Percentiles rank a stretch among this genome's conserved stretches.
phyloP scores from a whole-genome alignment of 2,329 filamentous ascomycete genomes.

The Phyllosticta citrichinensis region DNA sequence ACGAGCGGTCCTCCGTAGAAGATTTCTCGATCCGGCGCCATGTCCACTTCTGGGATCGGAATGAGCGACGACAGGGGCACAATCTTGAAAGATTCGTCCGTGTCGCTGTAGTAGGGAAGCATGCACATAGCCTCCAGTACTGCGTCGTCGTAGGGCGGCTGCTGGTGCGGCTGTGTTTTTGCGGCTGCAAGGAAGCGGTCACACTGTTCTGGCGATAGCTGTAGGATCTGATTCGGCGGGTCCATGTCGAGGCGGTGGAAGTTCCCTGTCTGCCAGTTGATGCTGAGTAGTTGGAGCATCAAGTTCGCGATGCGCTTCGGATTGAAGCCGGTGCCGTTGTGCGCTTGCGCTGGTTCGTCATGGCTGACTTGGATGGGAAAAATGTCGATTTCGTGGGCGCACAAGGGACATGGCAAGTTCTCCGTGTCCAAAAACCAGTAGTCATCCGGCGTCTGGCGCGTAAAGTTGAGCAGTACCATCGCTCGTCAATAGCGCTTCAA shows the following conservation, averaged over 20 bases:
- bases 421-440: neutral
- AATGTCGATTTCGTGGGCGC: neutral
- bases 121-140: neutral
- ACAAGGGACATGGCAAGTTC: neutral
- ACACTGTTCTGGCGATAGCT: neutral
- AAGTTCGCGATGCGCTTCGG: neutral
- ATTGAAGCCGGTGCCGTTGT: neutral
- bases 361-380: neutral
- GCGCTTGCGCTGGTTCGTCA: neutral
- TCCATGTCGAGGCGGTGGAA: neutral
- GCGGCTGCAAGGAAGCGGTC: neutral
- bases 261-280: neutral
- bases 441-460: neutral
- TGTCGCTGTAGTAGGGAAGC: neutral
- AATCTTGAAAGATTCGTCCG: neutral
- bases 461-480: neutral
- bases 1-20: neutral
- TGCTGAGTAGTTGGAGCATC: neutral
- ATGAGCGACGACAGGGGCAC: neutral
- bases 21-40: neutral
- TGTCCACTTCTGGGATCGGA: neutral
- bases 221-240: neutral
- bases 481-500: neutral
- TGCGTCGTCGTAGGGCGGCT: neutral
- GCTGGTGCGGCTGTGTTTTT: neutral